Evolutionary conservation across 345 rosid genomes (phyloP).

Genomic region (Brassica cretica): DNA sequence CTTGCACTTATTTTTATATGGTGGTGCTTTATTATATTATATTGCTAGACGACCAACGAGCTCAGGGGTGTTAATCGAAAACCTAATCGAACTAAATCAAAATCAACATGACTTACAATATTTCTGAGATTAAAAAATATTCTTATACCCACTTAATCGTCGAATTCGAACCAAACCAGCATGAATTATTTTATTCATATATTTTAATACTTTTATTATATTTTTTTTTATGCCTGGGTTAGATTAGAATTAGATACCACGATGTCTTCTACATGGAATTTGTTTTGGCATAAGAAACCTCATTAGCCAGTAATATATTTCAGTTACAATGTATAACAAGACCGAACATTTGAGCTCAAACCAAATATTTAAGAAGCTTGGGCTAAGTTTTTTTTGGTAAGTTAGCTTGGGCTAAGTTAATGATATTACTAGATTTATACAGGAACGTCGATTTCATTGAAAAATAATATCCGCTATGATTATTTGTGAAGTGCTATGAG

Average conservation of each 20-base stretch:
- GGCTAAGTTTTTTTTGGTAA: background rate
- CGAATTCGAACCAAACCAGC: background rate
- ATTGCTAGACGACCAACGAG: constrained; percentile 4
- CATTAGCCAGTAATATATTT: background rate
- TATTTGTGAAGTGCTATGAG: background rate
- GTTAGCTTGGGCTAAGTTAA: background rate
- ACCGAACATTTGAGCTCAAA: constrained; percentile 1
- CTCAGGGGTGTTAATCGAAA: background rate
- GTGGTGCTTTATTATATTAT: background rate
- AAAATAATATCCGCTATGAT: background rate
- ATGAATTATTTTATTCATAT: background rate
- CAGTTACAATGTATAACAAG: background rate
- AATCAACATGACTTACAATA: background rate
- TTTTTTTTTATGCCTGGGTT: background rate
- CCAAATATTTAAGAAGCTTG: background rate
- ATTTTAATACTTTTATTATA: background rate
- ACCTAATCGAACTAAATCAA: constrained; percentile 1
- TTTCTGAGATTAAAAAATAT: background rate
- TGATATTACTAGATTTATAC: constrained; percentile 7
- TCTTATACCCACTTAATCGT: background rate
- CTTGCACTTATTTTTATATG: background rate
- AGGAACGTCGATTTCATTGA: constrained; percentile 2
- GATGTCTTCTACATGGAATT: background rate
- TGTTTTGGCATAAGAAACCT: constrained; percentile 5
- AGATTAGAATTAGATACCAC: background rate